These are phyloP conservation scores for Ziziphus jujuba DNA, from an alignment of 306 rosid species.

Conservation along the genomic window DNA sequence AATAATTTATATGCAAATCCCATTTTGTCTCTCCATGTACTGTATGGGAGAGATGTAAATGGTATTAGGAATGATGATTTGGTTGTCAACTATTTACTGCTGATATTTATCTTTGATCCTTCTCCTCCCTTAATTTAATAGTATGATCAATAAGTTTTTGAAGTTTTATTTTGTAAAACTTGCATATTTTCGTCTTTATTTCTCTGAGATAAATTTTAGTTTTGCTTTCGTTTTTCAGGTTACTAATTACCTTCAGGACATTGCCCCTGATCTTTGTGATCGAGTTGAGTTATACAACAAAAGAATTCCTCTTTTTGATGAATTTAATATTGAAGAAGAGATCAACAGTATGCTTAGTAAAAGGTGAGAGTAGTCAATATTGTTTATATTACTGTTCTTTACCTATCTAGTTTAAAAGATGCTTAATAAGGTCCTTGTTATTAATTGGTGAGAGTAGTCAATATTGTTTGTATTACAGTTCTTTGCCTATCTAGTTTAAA, in stretches of 20 bases:
- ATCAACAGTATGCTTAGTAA: conserved; percentile 83
- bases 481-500: conserved; percentile 17
- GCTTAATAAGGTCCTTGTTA: not conserved
- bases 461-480: conserved; percentile 21
- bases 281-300: conserved; percentile 73
- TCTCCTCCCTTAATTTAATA: conserved; percentile 11
- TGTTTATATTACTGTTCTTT: conserved; percentile 20
- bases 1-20: too few relatives aligned
- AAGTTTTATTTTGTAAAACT: conserved; percentile 20
- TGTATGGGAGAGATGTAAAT: not conserved
- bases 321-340: conserved; percentile 87
- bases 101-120: not conserved
- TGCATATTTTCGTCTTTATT: not conserved
- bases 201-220: conserved; percentile 1
- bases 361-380: conserved; percentile 48
- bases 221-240: conserved; percentile 54
- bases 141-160: conserved; percentile 11
- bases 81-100: not conserved
- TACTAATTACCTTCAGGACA: conserved; percentile 94
- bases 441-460: conserved; percentile 7
- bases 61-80: not conserved
- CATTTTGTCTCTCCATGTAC: too few relatives aligned
- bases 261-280: conserved; percentile 92
- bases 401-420: conserved; percentile 14
- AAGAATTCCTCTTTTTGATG: conserved; percentile 83